These are phyloP conservation scores for Schoenoplectus tabernaemontani DNA, from an alignment of 202 grass and related monocot species.

Conservation along the genomic window DNA sequence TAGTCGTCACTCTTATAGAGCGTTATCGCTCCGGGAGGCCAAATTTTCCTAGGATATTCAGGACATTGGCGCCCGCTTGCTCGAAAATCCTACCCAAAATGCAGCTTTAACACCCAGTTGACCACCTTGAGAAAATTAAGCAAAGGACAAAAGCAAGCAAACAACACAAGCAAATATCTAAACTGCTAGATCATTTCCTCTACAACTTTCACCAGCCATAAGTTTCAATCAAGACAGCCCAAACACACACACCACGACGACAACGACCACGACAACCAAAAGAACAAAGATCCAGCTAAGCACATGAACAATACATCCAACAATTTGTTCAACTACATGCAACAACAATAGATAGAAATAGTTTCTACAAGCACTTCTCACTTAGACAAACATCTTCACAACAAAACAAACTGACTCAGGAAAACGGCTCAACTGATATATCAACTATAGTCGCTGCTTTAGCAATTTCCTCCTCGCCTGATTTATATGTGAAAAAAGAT, in stretches of 20 bases:
- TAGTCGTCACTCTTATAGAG: no score
- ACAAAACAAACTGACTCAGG: not conserved
- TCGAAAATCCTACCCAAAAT: not conserved
- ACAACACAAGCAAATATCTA: constrained; percentile 1
- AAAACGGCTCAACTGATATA: not conserved
- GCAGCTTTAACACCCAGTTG: not conserved
- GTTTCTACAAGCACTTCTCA: not conserved
- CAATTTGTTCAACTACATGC: not conserved
- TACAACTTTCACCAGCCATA: not conserved
- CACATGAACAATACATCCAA: not conserved
- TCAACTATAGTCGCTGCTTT: not conserved
- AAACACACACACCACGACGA: not conserved
- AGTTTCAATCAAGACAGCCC: not conserved
- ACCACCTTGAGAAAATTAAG: not conserved
- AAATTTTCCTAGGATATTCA: no score
- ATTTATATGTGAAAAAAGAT: not conserved
- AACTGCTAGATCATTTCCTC: not conserved
- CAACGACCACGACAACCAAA: not conserved
- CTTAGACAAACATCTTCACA: not conserved
- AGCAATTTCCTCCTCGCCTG: not conserved
- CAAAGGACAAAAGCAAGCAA: not conserved
- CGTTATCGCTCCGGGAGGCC: no score
- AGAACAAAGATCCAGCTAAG: not conserved
- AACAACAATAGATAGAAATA: not conserved
- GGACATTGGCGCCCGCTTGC: no score